A percentile compares a stretch with the other conserved stretches of the same genome.
Evolutionary conservation across 257 asterid genomes (phyloP).

Genomic region (Lithospermum erythrorhizon): DNA sequence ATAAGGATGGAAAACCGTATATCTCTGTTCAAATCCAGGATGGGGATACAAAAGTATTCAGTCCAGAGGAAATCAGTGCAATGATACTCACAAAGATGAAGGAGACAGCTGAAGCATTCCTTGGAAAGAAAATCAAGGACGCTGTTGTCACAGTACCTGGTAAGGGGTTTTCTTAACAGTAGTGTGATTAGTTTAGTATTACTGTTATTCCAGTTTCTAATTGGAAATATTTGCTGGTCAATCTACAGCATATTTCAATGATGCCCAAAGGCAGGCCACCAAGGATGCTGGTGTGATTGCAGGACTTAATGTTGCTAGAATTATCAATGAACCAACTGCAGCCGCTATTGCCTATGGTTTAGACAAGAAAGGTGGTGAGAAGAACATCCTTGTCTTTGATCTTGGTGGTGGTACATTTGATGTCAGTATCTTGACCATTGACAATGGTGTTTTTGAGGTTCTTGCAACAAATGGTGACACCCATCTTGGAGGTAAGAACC

Average conservation of each 20-base stretch:
- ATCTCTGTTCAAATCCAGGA: background rate
- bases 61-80: background rate
- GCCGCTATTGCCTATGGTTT: constrained; percentile 2
- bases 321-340: background rate
- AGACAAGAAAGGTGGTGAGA: background rate
- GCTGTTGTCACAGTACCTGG: constrained; percentile 3
- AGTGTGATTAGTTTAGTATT: background rate
- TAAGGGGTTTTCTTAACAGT: background rate
- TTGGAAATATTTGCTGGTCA: background rate
- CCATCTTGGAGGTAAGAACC: constrained; percentile 1
- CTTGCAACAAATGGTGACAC: constrained; percentile 2
- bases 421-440: background rate
- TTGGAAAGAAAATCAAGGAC: background rate
- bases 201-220: background rate
- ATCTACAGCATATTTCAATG: background rate
- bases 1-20: constrained; percentile 2
- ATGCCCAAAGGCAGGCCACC: constrained; percentile 1
- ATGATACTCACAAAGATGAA: background rate
- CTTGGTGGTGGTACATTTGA: constrained; percentile 5
- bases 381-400: constrained; percentile 1
- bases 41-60: background rate
- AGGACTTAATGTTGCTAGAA: background rate
- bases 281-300: background rate
- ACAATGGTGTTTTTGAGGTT: background rate
- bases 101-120: constrained; percentile 5